phyloP scores from a whole-genome alignment of 768 basidiomycete genomes.

The Lactifluus pinguis region DNA sequence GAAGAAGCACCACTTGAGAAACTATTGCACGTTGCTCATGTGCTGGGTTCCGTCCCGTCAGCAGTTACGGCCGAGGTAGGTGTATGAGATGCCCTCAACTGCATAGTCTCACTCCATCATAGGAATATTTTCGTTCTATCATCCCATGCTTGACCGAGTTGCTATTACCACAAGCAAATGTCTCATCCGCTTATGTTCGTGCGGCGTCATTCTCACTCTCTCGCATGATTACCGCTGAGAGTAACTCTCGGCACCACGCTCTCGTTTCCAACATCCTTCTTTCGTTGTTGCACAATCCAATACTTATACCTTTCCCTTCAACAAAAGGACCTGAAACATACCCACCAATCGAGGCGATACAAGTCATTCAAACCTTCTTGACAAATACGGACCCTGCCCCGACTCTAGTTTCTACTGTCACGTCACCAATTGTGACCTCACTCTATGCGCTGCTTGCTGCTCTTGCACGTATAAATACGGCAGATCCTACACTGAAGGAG shows the following conservation, averaged over 20 bases:
- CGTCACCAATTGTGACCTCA: conserved; percentile 59
- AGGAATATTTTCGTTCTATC: conserved; percentile 57
- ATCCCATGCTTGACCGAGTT: conserved; percentile 47
- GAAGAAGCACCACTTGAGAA: conserved; percentile 56
- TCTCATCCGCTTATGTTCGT: conserved; percentile 40
- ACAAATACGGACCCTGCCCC: conserved; percentile 78
- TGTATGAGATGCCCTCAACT: background rate
- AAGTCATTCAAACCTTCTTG: conserved; percentile 45
- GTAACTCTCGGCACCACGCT: conserved; percentile 22
- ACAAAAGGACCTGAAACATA: conserved; percentile 1
- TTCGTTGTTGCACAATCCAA: conserved; percentile 44
- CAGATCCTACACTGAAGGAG: conserved; percentile 57
- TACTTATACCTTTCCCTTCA: conserved; percentile 25
- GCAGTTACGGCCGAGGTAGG: conserved; percentile 47
- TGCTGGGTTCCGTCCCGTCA: conserved; percentile 56
- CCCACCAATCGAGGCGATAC: conserved; percentile 36
- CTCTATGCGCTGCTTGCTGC: conserved; percentile 57
- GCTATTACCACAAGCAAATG: conserved; percentile 30
- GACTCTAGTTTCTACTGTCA: conserved; percentile 45
- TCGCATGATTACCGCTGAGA: conserved; percentile 44
- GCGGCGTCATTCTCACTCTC: conserved; percentile 64
- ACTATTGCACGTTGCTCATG: conserved; percentile 59
- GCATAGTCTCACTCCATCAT: background rate
- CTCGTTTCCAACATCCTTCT: conserved; percentile 33
- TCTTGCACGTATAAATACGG: conserved; percentile 44